Evolutionary conservation across 1,284 basidiomycete species (phyloP), one percentile per base, ranked within the genome.

Genomic region (Caloboletus inedulis): DNA sequence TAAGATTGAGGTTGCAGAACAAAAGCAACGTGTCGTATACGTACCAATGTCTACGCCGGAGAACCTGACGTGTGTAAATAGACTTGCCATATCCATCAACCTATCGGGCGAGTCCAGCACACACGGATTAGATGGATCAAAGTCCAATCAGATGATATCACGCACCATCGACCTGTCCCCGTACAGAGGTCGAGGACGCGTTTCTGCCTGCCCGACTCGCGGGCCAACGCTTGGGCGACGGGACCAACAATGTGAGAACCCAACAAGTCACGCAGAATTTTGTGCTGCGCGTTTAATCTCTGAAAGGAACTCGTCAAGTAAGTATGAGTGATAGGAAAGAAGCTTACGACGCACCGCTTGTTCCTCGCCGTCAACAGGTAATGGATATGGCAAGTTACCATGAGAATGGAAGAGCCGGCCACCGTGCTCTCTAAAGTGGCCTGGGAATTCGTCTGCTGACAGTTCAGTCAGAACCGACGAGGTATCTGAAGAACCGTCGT

Each of bases 31-130:
- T 56, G 46, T 39, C 31, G 45, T 51, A 45, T 53, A 56, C 76
- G 59, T 65, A 87, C 86, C 86, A 58, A 87, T 85, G 69, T 91
- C 88, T 49, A 88, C 65, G 44, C 84, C 88, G 58, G 78, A 73
- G 62, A 90, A 85, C 59, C 72, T 70, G 51, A 80, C 83, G 61
- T 79, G 73, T 25, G 79, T 81, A 63, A 85, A 90, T 45, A 76
- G 72, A 46, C 61, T 68, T 49, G 84, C 85, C 83, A 91, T 85
- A 58, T 88, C 82, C 64, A 84, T 75, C 6, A 82, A 73, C 88
- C 87, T 90, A 64, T 56, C 47, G 54, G 54, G 54, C 36, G 25
- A 43, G 39, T 40, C 39, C 44, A 49, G 14, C 21, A 46, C 47
- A 45, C 19, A 10, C n/a, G 50, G 49, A 61, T 60, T 53, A 61